Evolutionary conservation across 2,329 filamentous ascomycete species (phyloP), one percentile per base, ranked within the genome.

Genomic region (Apiospora koreana): DNA sequence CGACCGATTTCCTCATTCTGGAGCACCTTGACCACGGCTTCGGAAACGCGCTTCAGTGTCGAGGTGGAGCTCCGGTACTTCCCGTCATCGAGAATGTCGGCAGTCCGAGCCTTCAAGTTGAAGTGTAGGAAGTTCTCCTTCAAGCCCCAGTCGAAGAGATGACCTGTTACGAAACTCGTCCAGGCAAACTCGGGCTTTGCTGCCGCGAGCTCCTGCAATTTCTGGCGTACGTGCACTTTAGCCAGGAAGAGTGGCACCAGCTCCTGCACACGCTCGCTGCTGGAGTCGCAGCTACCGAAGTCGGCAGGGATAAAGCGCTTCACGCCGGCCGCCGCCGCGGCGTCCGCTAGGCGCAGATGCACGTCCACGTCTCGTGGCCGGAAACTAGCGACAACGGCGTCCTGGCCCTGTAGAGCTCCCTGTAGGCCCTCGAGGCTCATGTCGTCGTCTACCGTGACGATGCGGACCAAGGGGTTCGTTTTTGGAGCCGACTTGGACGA

Each of bases 121-220:
- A 80, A 79, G 73, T 82, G 81, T 69, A 83, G 68, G 65, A 82
- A 82, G 42, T 76, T 76, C 43, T 78, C 74, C 48, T 71, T 71
- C 66, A 83, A 70, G 4, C 81, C 81, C 81, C 81, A 83, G 74
- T 83, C 81, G 74, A 83, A 83, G 70, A 83, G 82, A 70, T 83
- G 81, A 1, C 81, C 81, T 38, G 76, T 77, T 12, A 82, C 80
- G 65, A 83, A 71, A 58, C 79, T 80, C 8, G 81, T 83, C 79
- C 79, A 83, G 2, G 75, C 73, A 70, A 83, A 82, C 0, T n/a
- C 38, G 1, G 71, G 71, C 12, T 69, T 48, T 38, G 74, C 65
- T 2, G 72, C 75, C 0, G 78, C 74, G 42, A 81, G 74, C 25
- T 71, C 68, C 73, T 79, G 76, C 21, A 81, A 73, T 35, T 73